Percentiles rank a stretch among this genome's conserved stretches.
Conservation (phyloP, 495 filamentous ascomycete genomes). For the Penicillium salamii region DNA sequence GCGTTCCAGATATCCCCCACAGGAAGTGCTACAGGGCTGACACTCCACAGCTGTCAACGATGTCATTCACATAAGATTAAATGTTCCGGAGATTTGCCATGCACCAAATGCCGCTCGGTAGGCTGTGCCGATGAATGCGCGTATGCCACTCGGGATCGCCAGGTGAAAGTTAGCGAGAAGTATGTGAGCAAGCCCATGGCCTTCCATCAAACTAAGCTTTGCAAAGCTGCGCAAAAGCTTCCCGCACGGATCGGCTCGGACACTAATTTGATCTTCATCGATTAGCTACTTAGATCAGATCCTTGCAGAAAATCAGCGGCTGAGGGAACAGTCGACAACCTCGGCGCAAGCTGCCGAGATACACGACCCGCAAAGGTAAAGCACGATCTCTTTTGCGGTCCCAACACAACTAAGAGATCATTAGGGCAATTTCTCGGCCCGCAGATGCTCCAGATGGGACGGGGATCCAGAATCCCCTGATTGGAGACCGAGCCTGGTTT, state of each 20-base stretch:
- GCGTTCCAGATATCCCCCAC: neutral
- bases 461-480: constrained; percentile 38
- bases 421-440: constrained; percentile 19
- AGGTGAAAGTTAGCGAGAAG: constrained; percentile 46
- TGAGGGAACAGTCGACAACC: constrained; percentile 35
- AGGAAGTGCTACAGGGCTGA: neutral
- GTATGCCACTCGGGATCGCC: constrained; percentile 40
- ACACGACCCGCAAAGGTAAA: constrained; percentile 15
- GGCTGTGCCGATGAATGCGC: constrained; percentile 38
- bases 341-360: constrained; percentile 32
- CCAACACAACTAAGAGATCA: neutral
- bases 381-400: too few species aligned
- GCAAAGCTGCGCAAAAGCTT: neutral
- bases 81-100: constrained; percentile 43
- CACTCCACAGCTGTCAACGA: constrained; percentile 35
- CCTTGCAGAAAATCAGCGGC: constrained; percentile 35
- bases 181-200: constrained; percentile 14
- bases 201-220: neutral
- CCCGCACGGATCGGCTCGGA: neutral
- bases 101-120: constrained; percentile 36
- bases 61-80: constrained; percentile 49
- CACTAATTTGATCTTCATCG: constrained; percentile 1
- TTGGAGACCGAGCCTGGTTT: constrained; percentile 45
- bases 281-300: constrained; percentile 37
- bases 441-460: constrained; percentile 31